Evolutionary conservation across 2,329 filamentous ascomycete genomes (phyloP).

Genomic region (Moelleriella libera): DNA sequence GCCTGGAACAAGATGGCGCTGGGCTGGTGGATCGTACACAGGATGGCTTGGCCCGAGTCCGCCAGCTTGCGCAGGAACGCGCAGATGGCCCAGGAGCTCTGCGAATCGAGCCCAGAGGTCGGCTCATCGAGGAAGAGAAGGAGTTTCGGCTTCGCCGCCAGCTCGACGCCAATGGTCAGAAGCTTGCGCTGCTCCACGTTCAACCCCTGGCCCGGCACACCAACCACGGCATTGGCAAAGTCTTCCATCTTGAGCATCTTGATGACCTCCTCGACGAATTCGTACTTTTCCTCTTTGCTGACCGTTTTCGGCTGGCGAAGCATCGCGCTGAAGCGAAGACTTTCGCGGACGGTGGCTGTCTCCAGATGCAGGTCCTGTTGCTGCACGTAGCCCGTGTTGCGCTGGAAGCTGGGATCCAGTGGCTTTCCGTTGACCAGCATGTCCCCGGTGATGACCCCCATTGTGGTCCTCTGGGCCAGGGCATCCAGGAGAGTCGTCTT

Average conservation of each 20-base stretch:
- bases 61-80: constrained; percentile 48
- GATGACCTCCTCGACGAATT: constrained; percentile 50
- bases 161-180: constrained; percentile 46
- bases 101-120: constrained; percentile 46
- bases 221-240: constrained; percentile 52
- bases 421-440: constrained; percentile 50
- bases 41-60: constrained; percentile 34
- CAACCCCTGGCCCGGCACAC: constrained; percentile 44
- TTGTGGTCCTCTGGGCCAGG: constrained; percentile 34
- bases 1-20: constrained; percentile 36
- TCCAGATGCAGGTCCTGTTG: constrained; percentile 48
- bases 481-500: constrained; percentile 29
- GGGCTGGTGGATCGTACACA: constrained; percentile 43
- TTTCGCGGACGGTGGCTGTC: constrained; percentile 41
- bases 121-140: constrained; percentile 48
- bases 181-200: constrained; percentile 50
- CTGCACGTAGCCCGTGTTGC: constrained; percentile 54
- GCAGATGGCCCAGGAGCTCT: constrained; percentile 50
- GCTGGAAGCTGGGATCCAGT: constrained; percentile 42
- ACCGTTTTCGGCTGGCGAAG: constrained; percentile 41
- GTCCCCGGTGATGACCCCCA: constrained; percentile 50
- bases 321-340: constrained; percentile 39
- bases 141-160: constrained; percentile 41
- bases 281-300: constrained; percentile 41
- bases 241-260: constrained; percentile 53